phyloP scores from a whole-genome alignment of 345 rosid species.

The Psidium friedrichsthalianum region DNA sequence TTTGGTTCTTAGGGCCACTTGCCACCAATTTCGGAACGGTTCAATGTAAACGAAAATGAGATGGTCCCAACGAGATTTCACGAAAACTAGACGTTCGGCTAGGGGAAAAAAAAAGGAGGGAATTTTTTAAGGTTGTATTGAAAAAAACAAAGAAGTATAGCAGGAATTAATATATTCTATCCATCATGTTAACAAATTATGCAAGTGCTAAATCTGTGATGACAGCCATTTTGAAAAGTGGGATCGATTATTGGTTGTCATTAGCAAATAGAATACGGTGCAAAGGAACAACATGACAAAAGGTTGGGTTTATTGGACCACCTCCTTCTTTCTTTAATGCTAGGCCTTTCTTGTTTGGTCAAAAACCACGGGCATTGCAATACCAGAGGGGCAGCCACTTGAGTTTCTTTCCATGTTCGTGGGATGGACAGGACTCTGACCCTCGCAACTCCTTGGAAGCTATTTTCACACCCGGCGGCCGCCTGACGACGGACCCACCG shows the following conservation, averaged over 20 bases:
- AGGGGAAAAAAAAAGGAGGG: background rate
- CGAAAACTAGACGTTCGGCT: background rate
- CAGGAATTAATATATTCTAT: too few species aligned
- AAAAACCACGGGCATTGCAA: background rate
- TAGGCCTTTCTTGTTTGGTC: background rate
- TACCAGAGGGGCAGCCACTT: background rate
- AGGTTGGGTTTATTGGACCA: too few species aligned
- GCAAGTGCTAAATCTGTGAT: background rate
- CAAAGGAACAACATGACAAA: too few species aligned
- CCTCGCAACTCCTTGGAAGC: background rate
- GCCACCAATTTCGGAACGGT: rapidly evolving
- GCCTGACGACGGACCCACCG: background rate
- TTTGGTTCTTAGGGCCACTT: background rate
- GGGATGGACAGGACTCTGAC: background rate
- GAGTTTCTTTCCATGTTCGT: background rate
- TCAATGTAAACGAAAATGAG: background rate
- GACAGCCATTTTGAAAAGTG: background rate
- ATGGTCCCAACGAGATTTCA: background rate
- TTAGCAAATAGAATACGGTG: too few species aligned
- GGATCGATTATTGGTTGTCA: background rate
- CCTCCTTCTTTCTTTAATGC: background rate
- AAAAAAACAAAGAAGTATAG: too few species aligned
- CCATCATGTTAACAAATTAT: background rate
- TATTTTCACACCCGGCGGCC: background rate
- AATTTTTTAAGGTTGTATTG: too few species aligned